These are phyloP conservation scores for Arctostaphylos glauca DNA, from an alignment of 148 eudicot species.

Conservation along the genomic window DNA sequence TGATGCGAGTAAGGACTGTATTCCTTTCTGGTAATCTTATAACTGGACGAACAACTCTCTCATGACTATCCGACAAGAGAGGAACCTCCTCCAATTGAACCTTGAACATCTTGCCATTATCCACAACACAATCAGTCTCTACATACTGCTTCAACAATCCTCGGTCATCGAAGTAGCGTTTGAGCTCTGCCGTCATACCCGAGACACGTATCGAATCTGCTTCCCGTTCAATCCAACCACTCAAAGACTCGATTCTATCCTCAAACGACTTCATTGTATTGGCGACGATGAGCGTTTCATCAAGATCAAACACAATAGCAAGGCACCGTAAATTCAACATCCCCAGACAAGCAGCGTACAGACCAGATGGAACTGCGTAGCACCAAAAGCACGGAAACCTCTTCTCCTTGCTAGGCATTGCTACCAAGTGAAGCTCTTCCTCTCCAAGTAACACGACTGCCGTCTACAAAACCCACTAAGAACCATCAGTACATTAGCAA, in stretches of 20 bases:
- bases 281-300: constrained; percentile 91
- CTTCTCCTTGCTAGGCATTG: constrained; percentile 92
- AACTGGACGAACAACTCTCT: constrained; percentile 64
- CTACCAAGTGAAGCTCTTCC: constrained; percentile 88
- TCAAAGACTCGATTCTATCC: constrained; percentile 69
- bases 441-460: constrained; percentile 71
- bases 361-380: constrained; percentile 48
- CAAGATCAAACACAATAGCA: constrained; percentile 71
- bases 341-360: constrained; percentile 59
- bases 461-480: constrained; percentile 37
- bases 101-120: constrained; percentile 54
- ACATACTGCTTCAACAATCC: constrained; percentile 73
- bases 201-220: constrained; percentile 55
- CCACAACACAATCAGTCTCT: constrained; percentile 62
- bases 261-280: constrained; percentile 92
- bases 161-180: constrained; percentile 69
- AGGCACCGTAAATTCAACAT: constrained; percentile 88
- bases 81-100: constrained; percentile 73
- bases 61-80: constrained; percentile 41
- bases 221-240: constrained; percentile 64
- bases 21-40: constrained; percentile 74
- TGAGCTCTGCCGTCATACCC: constrained; percentile 81
- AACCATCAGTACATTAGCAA: constrained; percentile 4
- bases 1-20: constrained; percentile 84
- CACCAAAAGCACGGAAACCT: constrained; percentile 97